Base-by-base conservation (phyloP, 805 yeast species). In the Zygoascus ofunaensis region DNA sequence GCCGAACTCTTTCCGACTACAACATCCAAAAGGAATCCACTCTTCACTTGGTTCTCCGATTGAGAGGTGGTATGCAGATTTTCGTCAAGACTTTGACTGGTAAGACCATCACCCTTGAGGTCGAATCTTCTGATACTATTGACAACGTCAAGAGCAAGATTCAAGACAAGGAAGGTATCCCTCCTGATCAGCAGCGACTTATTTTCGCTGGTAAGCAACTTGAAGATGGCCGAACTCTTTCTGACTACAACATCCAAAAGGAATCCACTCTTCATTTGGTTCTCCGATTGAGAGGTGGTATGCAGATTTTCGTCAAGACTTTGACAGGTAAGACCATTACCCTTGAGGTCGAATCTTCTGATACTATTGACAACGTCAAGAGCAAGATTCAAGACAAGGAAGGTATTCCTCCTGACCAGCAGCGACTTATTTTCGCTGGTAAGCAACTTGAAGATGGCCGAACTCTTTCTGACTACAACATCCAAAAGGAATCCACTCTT, bases 341-440 rank as follows among this genome's bases (percentile, higher is more conserved):
- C 58, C 69, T 82, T 52, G 87, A 82, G 68, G 90, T 87, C 58
- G 95, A 87, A 71, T 85, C 94, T 49, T 86, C 94, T 49, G 95
- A 86, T 76, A 86, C 95, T 56, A 86, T 86, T 64, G 95, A 86
- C 73, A 87, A 86, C 62, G 95, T 86, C 70, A 86, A 87, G 76
- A 76, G 89, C 59, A 86, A 86, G 79, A 86, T 86, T 62, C 95
- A 87, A 70, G 95, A 87, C 72, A 87, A 87, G 77, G 95, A 86
- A 70, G 95, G 95, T 61, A 87, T 87, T 61, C 95, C 95, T 61
- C 95, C 95, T 57, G 95, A 86, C 73, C 95, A 86, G 70, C 95
- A 86, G 72, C 80, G 95, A 73, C 74, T 86, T 59, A 86, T 86
- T 71, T 86, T 86, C 61, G 95, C 95, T 58, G 95, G 95, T 77